Conservation (phyloP, 176 grass and related monocot genomes). For the Triticum turgidum region DNA sequence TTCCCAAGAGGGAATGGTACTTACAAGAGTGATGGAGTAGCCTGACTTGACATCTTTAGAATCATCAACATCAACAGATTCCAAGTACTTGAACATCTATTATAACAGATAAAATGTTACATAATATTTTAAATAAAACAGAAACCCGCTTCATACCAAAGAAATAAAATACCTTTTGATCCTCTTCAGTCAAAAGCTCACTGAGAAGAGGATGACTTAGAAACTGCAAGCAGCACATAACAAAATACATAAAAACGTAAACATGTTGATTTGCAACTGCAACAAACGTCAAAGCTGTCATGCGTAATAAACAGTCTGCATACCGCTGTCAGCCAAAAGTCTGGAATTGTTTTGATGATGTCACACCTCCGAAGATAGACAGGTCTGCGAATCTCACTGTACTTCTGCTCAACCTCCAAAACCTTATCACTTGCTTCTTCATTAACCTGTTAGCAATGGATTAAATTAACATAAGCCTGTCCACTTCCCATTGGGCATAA, state of each 20-base stretch:
- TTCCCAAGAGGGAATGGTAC: conserved; percentile 26
- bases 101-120: conserved; percentile 30
- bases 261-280: not conserved
- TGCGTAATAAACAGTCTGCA: conserved; percentile 7
- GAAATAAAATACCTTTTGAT: conserved; percentile 73
- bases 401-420: conserved; percentile 92
- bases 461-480: conserved; percentile 5
- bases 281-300: conserved; percentile 11
- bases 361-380: conserved; percentile 72
- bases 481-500: not conserved
- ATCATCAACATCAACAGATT: conserved; percentile 86
- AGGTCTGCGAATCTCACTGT: conserved; percentile 91
- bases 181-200: conserved; percentile 81
- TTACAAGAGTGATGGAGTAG: conserved; percentile 87
- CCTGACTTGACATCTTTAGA: conserved; percentile 81
- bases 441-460: conserved; percentile 69
- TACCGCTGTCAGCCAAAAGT: conserved; percentile 95
- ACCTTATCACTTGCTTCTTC: conserved; percentile 92
- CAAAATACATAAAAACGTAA: conserved; percentile 8
- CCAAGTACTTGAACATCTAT: conserved; percentile 88
- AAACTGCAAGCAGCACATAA: conserved; percentile 57
- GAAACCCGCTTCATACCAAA: conserved; percentile 4
- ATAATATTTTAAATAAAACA: not conserved
- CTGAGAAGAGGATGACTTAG: conserved; percentile 89
- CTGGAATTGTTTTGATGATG: conserved; percentile 80